Evolutionary conservation across 768 basidiomycete genomes (phyloP).

Genomic region (Leccinum disarticulatum): DNA sequence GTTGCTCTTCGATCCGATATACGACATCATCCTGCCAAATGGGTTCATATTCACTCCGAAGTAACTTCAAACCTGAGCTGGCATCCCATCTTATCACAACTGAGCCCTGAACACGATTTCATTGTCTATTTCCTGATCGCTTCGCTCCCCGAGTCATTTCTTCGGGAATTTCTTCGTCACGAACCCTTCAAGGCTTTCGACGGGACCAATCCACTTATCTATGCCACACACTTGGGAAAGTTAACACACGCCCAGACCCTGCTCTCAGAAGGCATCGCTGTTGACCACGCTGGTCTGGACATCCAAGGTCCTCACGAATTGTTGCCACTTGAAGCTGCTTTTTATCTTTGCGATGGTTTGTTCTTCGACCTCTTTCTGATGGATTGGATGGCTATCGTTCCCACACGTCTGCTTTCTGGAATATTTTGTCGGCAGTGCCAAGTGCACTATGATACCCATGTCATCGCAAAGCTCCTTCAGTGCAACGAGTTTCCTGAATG

Average conservation of each 20-base stretch:
- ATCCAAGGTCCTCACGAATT: not conserved
- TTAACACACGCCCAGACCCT: not conserved
- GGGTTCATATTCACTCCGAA: not conserved
- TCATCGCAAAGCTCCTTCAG: not conserved
- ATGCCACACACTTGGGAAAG: not conserved
- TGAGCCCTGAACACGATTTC: not conserved
- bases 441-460: not conserved
- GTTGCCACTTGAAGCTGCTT: conserved; percentile 1
- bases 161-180: conserved; percentile 1
- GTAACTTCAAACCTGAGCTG: not conserved
- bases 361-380: not conserved
- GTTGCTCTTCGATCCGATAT: not conserved
- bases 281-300: not conserved
- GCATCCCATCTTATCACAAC: not conserved
- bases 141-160: not conserved
- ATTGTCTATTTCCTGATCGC: not conserved
- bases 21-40: not conserved
- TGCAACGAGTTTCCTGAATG: not conserved
- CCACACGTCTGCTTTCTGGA: not conserved
- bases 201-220: conserved; percentile 2
- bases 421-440: not conserved
- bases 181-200: not conserved
- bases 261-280: not conserved
- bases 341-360: not conserved
- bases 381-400: not conserved